phyloP scores from a whole-genome alignment of 352 stramenopile species.

The Bremia lactucae region DNA sequence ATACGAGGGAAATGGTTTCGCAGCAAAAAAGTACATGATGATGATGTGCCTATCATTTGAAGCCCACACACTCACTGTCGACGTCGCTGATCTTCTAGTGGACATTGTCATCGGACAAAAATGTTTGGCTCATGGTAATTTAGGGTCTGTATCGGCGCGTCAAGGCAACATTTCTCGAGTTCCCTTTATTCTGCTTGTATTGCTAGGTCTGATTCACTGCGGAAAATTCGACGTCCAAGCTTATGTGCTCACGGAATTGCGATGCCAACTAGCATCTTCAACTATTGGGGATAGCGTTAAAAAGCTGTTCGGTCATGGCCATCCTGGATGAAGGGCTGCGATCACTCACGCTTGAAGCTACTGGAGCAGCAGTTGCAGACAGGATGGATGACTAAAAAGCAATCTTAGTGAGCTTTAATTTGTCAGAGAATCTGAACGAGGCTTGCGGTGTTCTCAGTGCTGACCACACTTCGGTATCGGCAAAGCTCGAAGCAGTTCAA shows the following conservation, averaged over 20 bases:
- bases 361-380: conserved; percentile 7
- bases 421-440: conserved; percentile 38
- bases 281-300: conserved; percentile 40
- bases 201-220: conserved; percentile 38
- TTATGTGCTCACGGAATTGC: conserved; percentile 44
- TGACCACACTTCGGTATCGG: conserved; percentile 24
- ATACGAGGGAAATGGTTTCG: conserved; percentile 53
- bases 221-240: conserved; percentile 43
- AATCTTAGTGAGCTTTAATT: conserved; percentile 11
- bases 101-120: conserved; percentile 57
- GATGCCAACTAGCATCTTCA: conserved; percentile 28
- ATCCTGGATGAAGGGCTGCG: conserved; percentile 43
- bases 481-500: conserved; percentile 49
- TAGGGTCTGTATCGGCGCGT: conserved; percentile 9
- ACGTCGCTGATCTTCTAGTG: conserved; percentile 38
- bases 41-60: conserved; percentile 50
- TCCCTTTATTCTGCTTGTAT: conserved; percentile 42
- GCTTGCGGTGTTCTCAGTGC: conserved; percentile 45
- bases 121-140: conserved; percentile 2
- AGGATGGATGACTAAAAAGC: conserved; percentile 1
- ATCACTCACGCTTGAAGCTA: conserved; percentile 19
- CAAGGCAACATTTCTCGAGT: conserved; percentile 40
- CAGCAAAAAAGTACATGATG: conserved; percentile 44
- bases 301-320: conserved; percentile 67
- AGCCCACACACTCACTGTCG: conserved; percentile 35